phyloP scores from a whole-genome alignment of 2,329 filamentous ascomycete species.

The Penicillium fuscoglaucum region DNA sequence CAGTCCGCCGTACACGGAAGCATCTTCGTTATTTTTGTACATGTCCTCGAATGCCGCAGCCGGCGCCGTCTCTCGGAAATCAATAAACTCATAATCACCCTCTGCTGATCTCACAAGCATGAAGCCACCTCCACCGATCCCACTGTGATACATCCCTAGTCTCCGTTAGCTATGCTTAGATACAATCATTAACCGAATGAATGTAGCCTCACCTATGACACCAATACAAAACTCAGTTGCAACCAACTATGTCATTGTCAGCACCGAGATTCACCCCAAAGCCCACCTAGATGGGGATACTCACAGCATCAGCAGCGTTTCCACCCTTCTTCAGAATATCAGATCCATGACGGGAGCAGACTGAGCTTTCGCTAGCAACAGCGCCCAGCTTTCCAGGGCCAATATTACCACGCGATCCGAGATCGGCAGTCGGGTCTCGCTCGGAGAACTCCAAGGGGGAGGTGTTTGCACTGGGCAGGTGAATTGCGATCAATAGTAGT shows the following conservation, averaged over 20 bases:
- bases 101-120: conserved; percentile 72
- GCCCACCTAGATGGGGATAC: conserved; percentile 20
- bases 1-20: conserved; percentile 70
- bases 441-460: conserved; percentile 23
- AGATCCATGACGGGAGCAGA: conserved; percentile 69
- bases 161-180: not conserved
- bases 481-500: conserved; percentile 23
- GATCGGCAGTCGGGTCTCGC: not conserved
- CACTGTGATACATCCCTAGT: conserved; percentile 70
- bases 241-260: conserved; percentile 53
- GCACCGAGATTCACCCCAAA: not conserved
- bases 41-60: conserved; percentile 79
- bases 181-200: not conserved
- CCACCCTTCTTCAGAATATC: conserved; percentile 63
- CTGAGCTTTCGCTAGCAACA: conserved; percentile 67
- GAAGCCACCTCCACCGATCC: conserved; percentile 89
- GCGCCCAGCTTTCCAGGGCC: conserved; percentile 53
- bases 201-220: conserved; percentile 55
- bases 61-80: conserved; percentile 87
- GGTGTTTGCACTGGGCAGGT: conserved; percentile 25
- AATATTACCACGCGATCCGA: conserved; percentile 32
- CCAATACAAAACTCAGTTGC: conserved; percentile 74
- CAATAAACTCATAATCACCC: conserved; percentile 80
- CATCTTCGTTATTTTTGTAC: conserved; percentile 70
- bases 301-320: conserved; percentile 71